phyloP scores from a whole-genome alignment of 257 asterid genomes.

The Lithospermum erythrorhizon region DNA sequence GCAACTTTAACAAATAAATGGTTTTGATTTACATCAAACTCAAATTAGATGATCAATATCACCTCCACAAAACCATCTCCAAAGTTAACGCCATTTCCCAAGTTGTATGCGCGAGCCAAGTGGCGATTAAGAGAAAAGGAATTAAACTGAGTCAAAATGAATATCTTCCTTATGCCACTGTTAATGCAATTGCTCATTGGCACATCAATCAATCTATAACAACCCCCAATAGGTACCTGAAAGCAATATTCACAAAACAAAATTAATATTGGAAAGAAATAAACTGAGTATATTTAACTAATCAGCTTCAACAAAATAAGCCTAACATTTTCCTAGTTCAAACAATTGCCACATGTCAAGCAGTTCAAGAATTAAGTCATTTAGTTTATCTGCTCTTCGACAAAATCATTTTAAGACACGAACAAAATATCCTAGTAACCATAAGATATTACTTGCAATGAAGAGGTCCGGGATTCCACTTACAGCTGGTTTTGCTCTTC shows the following conservation, averaged over 20 bases:
- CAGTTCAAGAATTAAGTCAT: neutral
- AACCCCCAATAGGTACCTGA: slow-evolving; percentile 95
- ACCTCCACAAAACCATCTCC: slow-evolving; percentile 99
- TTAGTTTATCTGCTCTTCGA: neutral
- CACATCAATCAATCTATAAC: slow-evolving; percentile 85
- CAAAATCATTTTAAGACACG: too few relatives aligned
- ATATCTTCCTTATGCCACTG: slow-evolving; percentile 82
- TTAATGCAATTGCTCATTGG: slow-evolving; percentile 98
- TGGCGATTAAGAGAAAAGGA: slow-evolving; percentile 93
- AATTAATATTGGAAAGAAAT: neutral
- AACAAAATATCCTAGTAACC: neutral
- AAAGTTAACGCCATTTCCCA: slow-evolving; percentile 69
- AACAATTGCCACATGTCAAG: too few relatives aligned
- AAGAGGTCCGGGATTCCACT: slow-evolving; percentile 13
- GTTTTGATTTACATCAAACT: too few relatives aligned
- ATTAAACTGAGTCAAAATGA: slow-evolving; percentile 88
- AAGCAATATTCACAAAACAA: slow-evolving; percentile 2
- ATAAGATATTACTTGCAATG: too few relatives aligned
- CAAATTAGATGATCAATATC: slow-evolving; percentile 9
- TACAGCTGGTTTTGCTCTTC: slow-evolving; percentile 94
- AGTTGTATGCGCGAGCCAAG: slow-evolving; percentile 66
- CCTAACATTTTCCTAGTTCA: neutral
- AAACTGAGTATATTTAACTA: neutral
- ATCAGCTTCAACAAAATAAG: neutral
- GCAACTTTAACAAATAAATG: neutral